These are phyloP conservation scores for Monilinia vaccinii-corymbosi DNA, from an alignment of 2,329 filamentous ascomycete genomes.

Conservation along the genomic window DNA sequence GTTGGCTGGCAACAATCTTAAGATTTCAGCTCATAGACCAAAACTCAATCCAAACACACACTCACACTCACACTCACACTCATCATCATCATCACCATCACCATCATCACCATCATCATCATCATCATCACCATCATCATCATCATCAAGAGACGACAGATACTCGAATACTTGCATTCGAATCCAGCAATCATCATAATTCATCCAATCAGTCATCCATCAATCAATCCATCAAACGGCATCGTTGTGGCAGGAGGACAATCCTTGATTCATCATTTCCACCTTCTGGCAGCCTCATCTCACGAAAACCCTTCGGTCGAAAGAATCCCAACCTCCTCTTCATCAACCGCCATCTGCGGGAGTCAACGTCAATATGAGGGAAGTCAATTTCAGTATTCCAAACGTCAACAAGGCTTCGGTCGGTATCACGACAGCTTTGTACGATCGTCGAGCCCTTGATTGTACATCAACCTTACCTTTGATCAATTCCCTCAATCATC, in stretches of 20 bases:
- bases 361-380: conserved; percentile 65
- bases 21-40: neutral
- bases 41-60: neutral
- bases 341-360: conserved; percentile 5
- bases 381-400: conserved; percentile 99
- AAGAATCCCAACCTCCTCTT: neutral
- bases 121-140: too few species aligned
- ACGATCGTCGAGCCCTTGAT: conserved; percentile 93
- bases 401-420: conserved; percentile 99
- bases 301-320: conserved; percentile 15
- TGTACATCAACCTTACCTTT: conserved; percentile 95
- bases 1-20: conserved; percentile 2
- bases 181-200: neutral
- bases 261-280: neutral
- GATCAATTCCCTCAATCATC: conserved; percentile 98
- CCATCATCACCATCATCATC: neutral
- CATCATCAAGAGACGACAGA: too few species aligned
- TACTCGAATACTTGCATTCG: neutral
- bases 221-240: conserved; percentile 16
- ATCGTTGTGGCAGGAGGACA: neutral
- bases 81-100: neutral
- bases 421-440: conserved; percentile 95
- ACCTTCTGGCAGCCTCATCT: conserved; percentile 3
- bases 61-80: neutral
- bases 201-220: neutral